Conservation (phyloP, 805 yeast genomes). For the Starmerella geochares region DNA sequence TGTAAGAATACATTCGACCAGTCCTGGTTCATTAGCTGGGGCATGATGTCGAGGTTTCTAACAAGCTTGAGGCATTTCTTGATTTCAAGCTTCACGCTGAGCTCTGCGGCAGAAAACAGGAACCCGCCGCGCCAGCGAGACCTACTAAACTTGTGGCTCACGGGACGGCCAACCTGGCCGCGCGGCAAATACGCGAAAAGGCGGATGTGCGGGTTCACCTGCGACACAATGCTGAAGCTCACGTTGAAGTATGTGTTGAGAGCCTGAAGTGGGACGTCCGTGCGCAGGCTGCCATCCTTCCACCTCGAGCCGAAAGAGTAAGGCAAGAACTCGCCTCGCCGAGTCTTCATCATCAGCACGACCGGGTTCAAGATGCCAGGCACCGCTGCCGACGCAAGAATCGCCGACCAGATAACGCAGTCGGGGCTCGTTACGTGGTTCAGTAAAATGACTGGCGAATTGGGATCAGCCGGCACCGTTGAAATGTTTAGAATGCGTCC, state of each 20-base stretch:
- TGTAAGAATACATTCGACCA: slow-evolving; percentile 74
- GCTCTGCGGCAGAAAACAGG: slow-evolving; percentile 60
- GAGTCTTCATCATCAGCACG: slow-evolving; percentile 59
- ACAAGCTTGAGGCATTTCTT: slow-evolving; percentile 66
- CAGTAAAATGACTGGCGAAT: slow-evolving; percentile 69
- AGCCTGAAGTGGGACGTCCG: slow-evolving; percentile 68
- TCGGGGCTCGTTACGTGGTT: slow-evolving; percentile 68
- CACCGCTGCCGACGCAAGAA: slow-evolving; percentile 70
- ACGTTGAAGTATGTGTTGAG: slow-evolving; percentile 66
- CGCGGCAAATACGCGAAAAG: slow-evolving; percentile 67
- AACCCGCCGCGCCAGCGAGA: slow-evolving; percentile 67
- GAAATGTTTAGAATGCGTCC: slow-evolving; percentile 64
- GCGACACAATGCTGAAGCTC: slow-evolving; percentile 65
- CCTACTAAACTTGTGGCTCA: slow-evolving; percentile 44
- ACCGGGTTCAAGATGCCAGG: slow-evolving; percentile 77
- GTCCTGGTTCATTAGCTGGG: slow-evolving; percentile 60
- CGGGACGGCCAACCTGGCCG: slow-evolving; percentile 74
- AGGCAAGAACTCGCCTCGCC: slow-evolving; percentile 42
- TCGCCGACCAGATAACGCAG: slow-evolving; percentile 71
- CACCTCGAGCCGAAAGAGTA: slow-evolving; percentile 66
- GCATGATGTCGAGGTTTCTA: slow-evolving; percentile 55
- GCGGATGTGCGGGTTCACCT: slow-evolving; percentile 73
- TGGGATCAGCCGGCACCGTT: slow-evolving; percentile 73
- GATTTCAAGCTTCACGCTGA: slow-evolving; percentile 59
- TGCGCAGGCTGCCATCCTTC: slow-evolving; percentile 69